Evolutionary conservation across 2,329 filamentous ascomycete species (phyloP).

Genomic region (Fusarium globosum): DNA sequence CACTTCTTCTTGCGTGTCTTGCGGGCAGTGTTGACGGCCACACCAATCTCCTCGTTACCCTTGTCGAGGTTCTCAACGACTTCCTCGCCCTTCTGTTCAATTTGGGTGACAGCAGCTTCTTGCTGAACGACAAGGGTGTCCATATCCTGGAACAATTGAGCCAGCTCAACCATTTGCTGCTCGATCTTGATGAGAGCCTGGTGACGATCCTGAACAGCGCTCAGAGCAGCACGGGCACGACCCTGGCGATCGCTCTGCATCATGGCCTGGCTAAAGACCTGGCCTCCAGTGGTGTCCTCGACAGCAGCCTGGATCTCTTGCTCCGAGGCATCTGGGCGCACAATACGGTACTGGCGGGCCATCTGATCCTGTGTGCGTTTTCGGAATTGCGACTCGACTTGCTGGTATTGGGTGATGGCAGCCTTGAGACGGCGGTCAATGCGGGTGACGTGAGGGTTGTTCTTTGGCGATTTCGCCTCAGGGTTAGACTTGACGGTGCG

Average conservation of each 20-base stretch:
- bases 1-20: constrained; percentile 93
- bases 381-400: constrained; percentile 82
- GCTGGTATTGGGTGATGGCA: constrained; percentile 85
- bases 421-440: constrained; percentile 83
- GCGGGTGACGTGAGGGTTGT: constrained; percentile 82
- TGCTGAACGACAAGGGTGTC: constrained; percentile 88
- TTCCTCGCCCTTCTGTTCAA: constrained; percentile 88
- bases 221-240: constrained; percentile 81
- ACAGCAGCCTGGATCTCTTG: constrained; percentile 82
- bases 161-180: constrained; percentile 86
- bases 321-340: constrained; percentile 82
- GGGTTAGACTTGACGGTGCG: constrained; percentile 85
- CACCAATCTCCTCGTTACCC: constrained; percentile 83
- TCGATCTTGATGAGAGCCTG: constrained; percentile 92
- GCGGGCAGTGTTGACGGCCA: constrained; percentile 84
- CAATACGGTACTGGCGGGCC: constrained; percentile 90
- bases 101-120: constrained; percentile 80
- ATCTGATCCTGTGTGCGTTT: constrained; percentile 85
- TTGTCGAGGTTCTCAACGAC: constrained; percentile 86
- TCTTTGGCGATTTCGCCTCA: constrained; percentile 77
- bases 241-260: constrained; percentile 84
- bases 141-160: constrained; percentile 89
- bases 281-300: constrained; percentile 75
- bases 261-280: constrained; percentile 90
- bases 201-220: constrained; percentile 85